Base-by-base conservation (phyloP, 2,329 filamentous ascomycete species). In the Aspergillus viridinutans region DNA sequence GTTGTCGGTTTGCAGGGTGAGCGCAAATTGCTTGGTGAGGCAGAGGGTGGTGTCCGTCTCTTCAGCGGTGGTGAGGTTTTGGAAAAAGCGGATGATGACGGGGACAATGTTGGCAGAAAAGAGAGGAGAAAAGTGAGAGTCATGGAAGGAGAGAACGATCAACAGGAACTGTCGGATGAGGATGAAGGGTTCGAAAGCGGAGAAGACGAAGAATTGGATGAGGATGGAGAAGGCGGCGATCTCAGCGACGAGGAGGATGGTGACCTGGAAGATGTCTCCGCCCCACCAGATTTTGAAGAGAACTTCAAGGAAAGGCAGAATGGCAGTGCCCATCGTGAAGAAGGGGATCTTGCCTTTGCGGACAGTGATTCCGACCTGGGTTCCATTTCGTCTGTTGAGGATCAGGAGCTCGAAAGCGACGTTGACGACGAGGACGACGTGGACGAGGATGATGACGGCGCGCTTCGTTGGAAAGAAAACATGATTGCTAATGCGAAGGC, bases 311-410 rank as follows among this genome's bases (percentile, higher is more conserved):
- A 76, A 55, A 69, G 68, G 28, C 74, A 79, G 38, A 84, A 83
- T 54, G 83, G 80, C n/a, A 81, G 81, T 20, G 78, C 80, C 4
- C 78, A 83, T 40, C 81, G 70, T 23, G 79, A 79, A 10, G 84
- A 85, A 25, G 90, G 86, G 29, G 90, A 96, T 54, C 67, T 97
- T 56, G 90, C 87, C 1, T 99, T 97, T 77, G 94, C 94, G 14
- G 94, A 99, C 69, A 96, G 91, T 68, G 95, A 99, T 73, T 99
- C 94, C 0, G 95, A 99, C 71, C 81, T 99, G 4, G 94, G 94
- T 6, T 96, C 93, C 3, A 75, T 97, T 61, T 96, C 90, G 8
- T 81, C 80, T 1, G 81, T 77, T 8, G 83, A 85, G 7, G 82
- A 84, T 21, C 80, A 81, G 57, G 80, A 82, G 29, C 62, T 81